Base-by-base conservation (phyloP, 805 yeast genomes). In the Wickerhamiella vanderwaltii region DNA sequence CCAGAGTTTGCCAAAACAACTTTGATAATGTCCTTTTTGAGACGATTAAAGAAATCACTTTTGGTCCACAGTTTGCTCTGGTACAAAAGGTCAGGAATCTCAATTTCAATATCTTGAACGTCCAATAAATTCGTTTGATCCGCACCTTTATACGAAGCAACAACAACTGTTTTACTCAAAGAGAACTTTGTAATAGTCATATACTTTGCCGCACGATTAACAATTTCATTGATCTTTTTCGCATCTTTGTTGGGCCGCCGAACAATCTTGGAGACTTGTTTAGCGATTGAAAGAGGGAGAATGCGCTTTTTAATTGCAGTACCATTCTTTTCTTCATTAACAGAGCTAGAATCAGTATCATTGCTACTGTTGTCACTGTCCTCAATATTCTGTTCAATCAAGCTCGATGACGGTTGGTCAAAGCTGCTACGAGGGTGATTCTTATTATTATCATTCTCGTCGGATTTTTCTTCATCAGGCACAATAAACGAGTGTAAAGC, bases 121-220 rank as follows among this genome's bases (percentile, higher is more conserved):
- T 87, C 85, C 29, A 83, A 70, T 43, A 88, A 61, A 49, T 79
- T 73, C 51, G 72, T 64, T 22, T 73, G 66, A 11, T 86, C 83
- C 4, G 41, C 30, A 9, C 54, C 64, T 56, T 75, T 74, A 60
- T 83, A 83, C 38, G 94, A 80, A 19, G 86, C 69, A 40, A 76
- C 68, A 12, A 87, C 55, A n/a, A 63, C 55, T 29, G 73, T 65
- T n/a, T 68, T 57, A 26, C 68, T 65, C 29, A 79, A 52, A 24
- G 61, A 64, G 47, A 88, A 66, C 12, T 71, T 62, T 18, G 75
- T 72, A 46, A 87, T 73, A 50, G 82, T 78, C 58, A 81, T 66
- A 55, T 73, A 83, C 44, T 72, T 73, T 20, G 82, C 72, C 0
- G 96, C 84, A 36, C 96, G 64, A 34, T 66, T 61, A 4, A 85